Conservation (phyloP, 2,329 filamentous ascomycete genomes). For the Thelonectria blattea region DNA sequence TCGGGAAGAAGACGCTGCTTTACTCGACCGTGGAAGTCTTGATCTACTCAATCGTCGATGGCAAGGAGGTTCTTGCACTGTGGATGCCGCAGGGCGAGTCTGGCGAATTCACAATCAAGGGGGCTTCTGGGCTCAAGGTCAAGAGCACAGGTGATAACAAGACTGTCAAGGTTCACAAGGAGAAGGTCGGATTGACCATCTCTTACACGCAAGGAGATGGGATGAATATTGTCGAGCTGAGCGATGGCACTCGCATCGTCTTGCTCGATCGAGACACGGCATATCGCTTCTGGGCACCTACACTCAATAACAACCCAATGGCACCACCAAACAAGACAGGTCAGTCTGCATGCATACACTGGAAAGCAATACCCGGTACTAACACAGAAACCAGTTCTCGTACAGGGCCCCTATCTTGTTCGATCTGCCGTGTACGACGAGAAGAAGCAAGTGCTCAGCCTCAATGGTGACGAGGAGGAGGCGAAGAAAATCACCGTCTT, state of each 20-base stretch:
- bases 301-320: conserved; percentile 54
- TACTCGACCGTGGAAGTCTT: conserved; percentile 64
- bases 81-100: conserved; percentile 61
- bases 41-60: conserved; percentile 56
- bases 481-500: conserved; percentile 53
- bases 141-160: conserved; percentile 44
- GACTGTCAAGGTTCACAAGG: conserved; percentile 49
- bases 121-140: conserved; percentile 25
- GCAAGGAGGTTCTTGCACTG: conserved; percentile 54
- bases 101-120: conserved; percentile 59
- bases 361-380: too few species aligned
- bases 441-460: conserved; percentile 44
- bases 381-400: conserved; percentile 46
- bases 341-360: conserved; percentile 26
- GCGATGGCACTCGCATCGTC: conserved; percentile 55
- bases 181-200: conserved; percentile 48
- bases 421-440: conserved; percentile 48
- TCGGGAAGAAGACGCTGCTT: conserved; percentile 57
- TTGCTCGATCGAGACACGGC: conserved; percentile 60
- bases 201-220: conserved; percentile 57
- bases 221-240: conserved; percentile 52
- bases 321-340: conserved; percentile 53
- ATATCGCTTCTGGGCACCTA: conserved; percentile 63
- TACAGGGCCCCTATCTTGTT: conserved; percentile 60
- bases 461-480: conserved; percentile 54